Base-by-base conservation (phyloP, 2,329 filamentous ascomycete genomes). In the Aureobasidium subglaciale region DNA sequence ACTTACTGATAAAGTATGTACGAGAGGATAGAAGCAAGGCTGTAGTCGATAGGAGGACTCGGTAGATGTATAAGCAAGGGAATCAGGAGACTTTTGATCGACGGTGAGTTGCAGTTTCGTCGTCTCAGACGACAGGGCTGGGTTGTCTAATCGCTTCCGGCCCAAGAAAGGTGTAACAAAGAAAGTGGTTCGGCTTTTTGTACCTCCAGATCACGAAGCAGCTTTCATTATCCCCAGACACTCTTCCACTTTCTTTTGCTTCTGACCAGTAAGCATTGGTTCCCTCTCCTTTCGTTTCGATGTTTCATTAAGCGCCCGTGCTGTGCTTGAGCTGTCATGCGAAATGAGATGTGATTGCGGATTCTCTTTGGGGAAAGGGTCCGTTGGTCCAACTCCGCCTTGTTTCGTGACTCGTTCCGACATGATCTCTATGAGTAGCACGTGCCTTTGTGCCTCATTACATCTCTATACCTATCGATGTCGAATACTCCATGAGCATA, bases 251-350 rank as follows among this genome's bases (percentile, higher is more conserved):
- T 20, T 18, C 43, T 49, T 38, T n/a, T n/a, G n/a, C n/a, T n/a
- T n/a, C n/a, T n/a, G n/a, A 40, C n/a, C n/a, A 18, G 29, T 30
- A 5, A 8, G 29, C 29, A 9, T 48, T 15, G 7, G 11, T n/a
- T 24, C 11, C 6, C 18, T 11, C 16, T 25, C 11, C 27, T 16
- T 34, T 34, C 13, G 15, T 42, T 34, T 34, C 5, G 25, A 9
- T 11, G 49, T 53, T 53, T 42, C 37, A 37, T 29, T 53, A 53
- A 53, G 49, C 49, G 49, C 49, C 49, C 49, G 49, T 53, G 49
- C 37, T 13, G 18, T 20, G 41, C 27, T 3, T n/a, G 27, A 35
- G 30, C 32, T 49, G 45, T 49, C 45, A 49, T 49, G 45, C 37
- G 45, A 49, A 32, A 24, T 49, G 22, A 40, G 30, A 9, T 52